Percentiles rank a stretch among this genome's conserved stretches.
phyloP scores from a whole-genome alignment of 116 monocot genomes.

The Trichopus zeylanicus region DNA sequence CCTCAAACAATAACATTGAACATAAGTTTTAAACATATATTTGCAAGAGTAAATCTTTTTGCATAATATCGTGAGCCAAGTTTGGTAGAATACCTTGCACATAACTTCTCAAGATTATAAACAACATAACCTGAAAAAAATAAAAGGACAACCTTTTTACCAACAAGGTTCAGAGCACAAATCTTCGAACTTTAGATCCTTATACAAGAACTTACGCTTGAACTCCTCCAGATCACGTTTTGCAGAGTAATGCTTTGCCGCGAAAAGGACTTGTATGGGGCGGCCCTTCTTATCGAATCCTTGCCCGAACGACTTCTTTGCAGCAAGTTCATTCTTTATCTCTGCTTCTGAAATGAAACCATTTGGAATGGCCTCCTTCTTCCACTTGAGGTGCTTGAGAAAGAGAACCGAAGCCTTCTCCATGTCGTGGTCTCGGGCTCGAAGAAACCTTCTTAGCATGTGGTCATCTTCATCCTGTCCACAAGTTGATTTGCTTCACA shows the following conservation, averaged over 20 bases:
- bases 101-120: conserved; percentile 8
- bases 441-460: conserved; percentile 41
- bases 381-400: conserved; percentile 51
- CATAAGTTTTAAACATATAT: no score
- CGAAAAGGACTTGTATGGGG: conserved; percentile 30
- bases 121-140: conserved; percentile 8
- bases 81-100: neutral
- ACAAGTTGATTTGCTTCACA: neutral
- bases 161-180: neutral
- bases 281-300: conserved; percentile 43
- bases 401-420: conserved; percentile 44
- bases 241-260: conserved; percentile 25
- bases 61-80: no score
- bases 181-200: neutral
- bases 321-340: conserved; percentile 29
- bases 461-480: conserved; percentile 43
- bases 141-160: neutral
- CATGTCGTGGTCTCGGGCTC: conserved; percentile 39
- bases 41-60: no score
- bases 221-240: conserved; percentile 39
- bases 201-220: conserved; percentile 24
- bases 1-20: no score
- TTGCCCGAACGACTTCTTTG: conserved; percentile 32
- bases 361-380: conserved; percentile 25
- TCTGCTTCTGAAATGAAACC: conserved; percentile 41